These are phyloP conservation scores for Cryptococcus jaspeensis DNA, from an alignment of 1,284 basidiomycete genomes.

Conservation along the genomic window DNA sequence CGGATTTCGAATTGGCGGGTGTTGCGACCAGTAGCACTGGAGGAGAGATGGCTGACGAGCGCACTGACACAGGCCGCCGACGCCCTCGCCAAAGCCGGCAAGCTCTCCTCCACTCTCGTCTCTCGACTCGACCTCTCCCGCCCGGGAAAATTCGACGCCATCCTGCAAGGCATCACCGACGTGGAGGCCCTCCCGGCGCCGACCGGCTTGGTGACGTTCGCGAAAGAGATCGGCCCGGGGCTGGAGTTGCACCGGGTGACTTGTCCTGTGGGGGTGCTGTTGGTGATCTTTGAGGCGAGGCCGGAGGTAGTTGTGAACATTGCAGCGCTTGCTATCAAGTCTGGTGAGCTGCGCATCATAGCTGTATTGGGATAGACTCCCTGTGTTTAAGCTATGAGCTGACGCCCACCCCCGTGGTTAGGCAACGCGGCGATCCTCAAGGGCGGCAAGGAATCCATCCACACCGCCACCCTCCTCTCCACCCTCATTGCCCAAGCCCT, in stretches of 20 bases:
- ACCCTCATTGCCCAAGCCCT: slow-evolving; percentile 78
- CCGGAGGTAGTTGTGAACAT: slow-evolving; percentile 99
- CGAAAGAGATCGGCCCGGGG: slow-evolving; percentile 77
- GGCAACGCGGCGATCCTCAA: slow-evolving; percentile 95
- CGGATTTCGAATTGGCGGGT: neutral
- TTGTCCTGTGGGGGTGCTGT: slow-evolving; percentile 92
- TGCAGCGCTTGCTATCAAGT: slow-evolving; percentile 92
- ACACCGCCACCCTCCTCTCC: slow-evolving; percentile 72
- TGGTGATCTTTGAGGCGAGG: slow-evolving; percentile 96
- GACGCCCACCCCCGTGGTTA: slow-evolving; percentile 33
- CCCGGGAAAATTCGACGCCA: slow-evolving; percentile 88
- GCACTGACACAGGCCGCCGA: slow-evolving; percentile 64
- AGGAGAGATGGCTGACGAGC: neutral
- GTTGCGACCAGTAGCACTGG: no score
- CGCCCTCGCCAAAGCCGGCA: slow-evolving; percentile 72
- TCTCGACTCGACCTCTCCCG: slow-evolving; percentile 81
- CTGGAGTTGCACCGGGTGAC: slow-evolving; percentile 91
- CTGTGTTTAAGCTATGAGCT: neutral
- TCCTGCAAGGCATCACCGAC: slow-evolving; percentile 85
- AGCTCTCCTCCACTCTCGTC: slow-evolving; percentile 76
- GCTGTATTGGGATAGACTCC: no score
- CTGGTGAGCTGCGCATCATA: slow-evolving; percentile 70
- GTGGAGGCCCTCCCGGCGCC: slow-evolving; percentile 85
- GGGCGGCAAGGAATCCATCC: slow-evolving; percentile 89
- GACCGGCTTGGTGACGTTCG: slow-evolving; percentile 82